Conservation (phyloP, 108 stramenopile species). For the Aurantiochytrium sp. region DNA sequence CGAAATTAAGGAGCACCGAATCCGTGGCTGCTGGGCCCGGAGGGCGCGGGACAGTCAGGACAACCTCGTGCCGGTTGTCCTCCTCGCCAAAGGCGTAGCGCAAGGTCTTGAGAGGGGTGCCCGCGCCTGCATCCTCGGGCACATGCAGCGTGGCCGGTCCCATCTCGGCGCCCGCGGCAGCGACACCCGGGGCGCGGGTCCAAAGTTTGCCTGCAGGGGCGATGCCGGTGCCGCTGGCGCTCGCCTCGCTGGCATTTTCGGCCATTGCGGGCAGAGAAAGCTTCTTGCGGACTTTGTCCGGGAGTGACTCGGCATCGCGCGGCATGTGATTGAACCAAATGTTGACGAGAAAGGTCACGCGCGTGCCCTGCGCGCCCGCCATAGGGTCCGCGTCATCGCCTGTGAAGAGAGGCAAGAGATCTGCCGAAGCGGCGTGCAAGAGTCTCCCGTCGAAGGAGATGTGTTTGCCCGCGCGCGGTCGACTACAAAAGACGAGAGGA, state of each 20-base stretch:
- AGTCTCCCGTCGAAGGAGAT: constrained; percentile 76
- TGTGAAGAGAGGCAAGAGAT: constrained; percentile 18
- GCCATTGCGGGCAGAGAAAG: not conserved
- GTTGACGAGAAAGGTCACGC: constrained; percentile 80
- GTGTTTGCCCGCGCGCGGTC: constrained; percentile 64
- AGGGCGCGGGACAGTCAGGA: not conserved
- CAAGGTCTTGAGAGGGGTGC: not conserved
- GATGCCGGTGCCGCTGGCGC: not conserved
- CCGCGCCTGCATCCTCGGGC: not conserved
- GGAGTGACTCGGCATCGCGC: constrained; percentile 12
- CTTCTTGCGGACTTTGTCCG: not conserved
- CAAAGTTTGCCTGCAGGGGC: not conserved
- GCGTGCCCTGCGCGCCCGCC: not conserved
- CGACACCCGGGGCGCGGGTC: not conserved
- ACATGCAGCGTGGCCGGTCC: not conserved
- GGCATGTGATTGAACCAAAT: constrained; percentile 58
- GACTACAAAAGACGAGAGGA: not conserved
- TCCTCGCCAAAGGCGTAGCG: not conserved
- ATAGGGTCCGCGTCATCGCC: not conserved
- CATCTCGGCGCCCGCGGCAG: not conserved
- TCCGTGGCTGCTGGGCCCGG: not conserved
- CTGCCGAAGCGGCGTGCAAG: constrained; percentile 71
- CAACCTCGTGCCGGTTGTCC: not conserved
- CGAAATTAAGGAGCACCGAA: not conserved
- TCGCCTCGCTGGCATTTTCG: too few species aligned